Conservation (phyloP, 148 eudicot genomes). For the Fagopyrum tataricum region DNA sequence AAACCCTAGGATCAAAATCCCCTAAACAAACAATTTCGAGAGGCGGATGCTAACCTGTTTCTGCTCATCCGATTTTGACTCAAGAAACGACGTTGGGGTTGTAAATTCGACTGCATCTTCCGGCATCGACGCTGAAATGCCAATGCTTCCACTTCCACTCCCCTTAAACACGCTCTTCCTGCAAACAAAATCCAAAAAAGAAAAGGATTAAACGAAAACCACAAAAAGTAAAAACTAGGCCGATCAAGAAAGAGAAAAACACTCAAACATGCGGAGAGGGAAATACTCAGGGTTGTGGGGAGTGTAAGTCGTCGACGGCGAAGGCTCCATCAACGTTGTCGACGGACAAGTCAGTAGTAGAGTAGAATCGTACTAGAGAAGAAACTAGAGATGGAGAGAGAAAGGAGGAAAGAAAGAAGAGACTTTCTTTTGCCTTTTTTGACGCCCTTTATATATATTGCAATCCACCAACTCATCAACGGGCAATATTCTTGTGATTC, state of each 20-base stretch:
- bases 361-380: not conserved
- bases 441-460: constrained; percentile 3
- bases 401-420: not conserved
- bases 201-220: not conserved
- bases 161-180: constrained; percentile 43
- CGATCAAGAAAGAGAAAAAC: constrained; percentile 6
- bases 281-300: constrained; percentile 32
- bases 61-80: constrained; percentile 23
- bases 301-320: constrained; percentile 25
- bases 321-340: constrained; percentile 33
- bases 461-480: not conserved
- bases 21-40: constrained; percentile 2
- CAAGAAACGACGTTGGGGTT: constrained; percentile 31
- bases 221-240: not conserved
- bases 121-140: constrained; percentile 27
- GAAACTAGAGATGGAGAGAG: constrained; percentile 7
- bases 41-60: constrained; percentile 18
- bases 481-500: no score
- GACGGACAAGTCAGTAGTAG: not conserved
- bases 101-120: constrained; percentile 41
- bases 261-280: constrained; percentile 5
- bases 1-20: constrained; percentile 10
- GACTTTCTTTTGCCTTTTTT: constrained; percentile 5
- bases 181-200: not conserved
- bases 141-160: constrained; percentile 22